phyloP scores from a whole-genome alignment of 306 rosid genomes.

The Argentina anserina region DNA sequence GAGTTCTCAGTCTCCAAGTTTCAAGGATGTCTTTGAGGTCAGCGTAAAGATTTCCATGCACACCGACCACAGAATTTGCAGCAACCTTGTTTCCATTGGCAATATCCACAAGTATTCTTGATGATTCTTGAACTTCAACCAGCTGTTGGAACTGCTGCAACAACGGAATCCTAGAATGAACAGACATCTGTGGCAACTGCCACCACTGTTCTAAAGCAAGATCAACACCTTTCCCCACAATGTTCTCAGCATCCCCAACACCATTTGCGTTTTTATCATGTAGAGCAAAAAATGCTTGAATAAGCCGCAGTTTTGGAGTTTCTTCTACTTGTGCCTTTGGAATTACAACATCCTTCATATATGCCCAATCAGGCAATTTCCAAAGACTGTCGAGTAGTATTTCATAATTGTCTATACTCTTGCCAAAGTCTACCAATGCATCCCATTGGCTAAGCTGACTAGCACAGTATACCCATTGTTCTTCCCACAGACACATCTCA shows the following conservation, averaged over 20 bases:
- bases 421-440: constrained; percentile 87
- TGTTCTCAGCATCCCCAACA: constrained; percentile 87
- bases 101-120: constrained; percentile 76
- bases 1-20: constrained; percentile 98
- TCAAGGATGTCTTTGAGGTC: constrained; percentile 99
- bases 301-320: constrained; percentile 85
- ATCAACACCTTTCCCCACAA: constrained; percentile 89
- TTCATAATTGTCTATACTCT: constrained; percentile 93
- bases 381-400: constrained; percentile 91
- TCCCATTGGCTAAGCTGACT: constrained; percentile 98
- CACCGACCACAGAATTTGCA: constrained; percentile 71
- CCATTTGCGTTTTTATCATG: constrained; percentile 88
- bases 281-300: constrained; percentile 88
- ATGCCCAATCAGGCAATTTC: constrained; percentile 98
- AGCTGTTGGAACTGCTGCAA: constrained; percentile 98
- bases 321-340: constrained; percentile 99
- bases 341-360: constrained; percentile 90
- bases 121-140: constrained; percentile 97
- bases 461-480: constrained; percentile 94
- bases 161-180: constrained; percentile 94
- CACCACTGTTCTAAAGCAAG: constrained; percentile 99
- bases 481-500: constrained; percentile 99
- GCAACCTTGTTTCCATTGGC: constrained; percentile 77
- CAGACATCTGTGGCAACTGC: constrained; percentile 98
- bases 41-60: constrained; percentile 85